Conservation (phyloP, 2,329 filamentous ascomycete species). For the Aspergillus sp. region DNA sequence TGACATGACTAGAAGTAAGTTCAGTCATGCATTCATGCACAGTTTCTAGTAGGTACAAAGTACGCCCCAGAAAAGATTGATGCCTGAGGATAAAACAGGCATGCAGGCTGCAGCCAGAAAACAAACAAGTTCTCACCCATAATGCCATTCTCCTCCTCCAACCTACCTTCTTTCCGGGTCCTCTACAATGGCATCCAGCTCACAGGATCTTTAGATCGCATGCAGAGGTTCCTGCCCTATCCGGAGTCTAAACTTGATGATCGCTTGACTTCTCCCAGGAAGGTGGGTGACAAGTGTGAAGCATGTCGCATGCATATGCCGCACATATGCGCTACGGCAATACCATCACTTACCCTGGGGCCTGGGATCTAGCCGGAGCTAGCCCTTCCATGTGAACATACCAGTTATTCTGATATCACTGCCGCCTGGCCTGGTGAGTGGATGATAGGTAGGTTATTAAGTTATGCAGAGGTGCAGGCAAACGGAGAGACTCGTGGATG, state of each 20-base stretch:
- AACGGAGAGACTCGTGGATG: conserved; percentile 16
- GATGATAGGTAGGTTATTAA: conserved; percentile 1
- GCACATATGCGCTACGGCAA: conserved; percentile 6
- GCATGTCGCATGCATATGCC: conserved; percentile 15
- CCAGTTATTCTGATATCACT: neutral
- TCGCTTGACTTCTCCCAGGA: neutral
- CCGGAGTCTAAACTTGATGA: conserved; percentile 15
- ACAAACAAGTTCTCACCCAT: neutral
- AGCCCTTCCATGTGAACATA: neutral
- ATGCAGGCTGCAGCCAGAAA: neutral
- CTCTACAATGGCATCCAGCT: neutral
- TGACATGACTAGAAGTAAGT: neutral
- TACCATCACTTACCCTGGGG: neutral
- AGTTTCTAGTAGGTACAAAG: neutral
- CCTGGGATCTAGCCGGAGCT: conserved; percentile 1
- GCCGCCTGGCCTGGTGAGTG: neutral
- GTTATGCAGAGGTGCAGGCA: conserved; percentile 5
- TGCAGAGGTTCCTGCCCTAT: conserved; percentile 11
- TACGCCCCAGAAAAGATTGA: neutral
- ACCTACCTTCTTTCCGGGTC: neutral
- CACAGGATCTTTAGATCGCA: conserved; percentile 6
- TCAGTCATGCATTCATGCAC: neutral
- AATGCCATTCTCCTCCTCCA: conserved; percentile 3
- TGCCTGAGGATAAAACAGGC: neutral
- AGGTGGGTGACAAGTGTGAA: conserved; percentile 7